Evolutionary conservation across 208 protist species (phyloP).

Genomic region (Leishmania aethiopica): DNA sequence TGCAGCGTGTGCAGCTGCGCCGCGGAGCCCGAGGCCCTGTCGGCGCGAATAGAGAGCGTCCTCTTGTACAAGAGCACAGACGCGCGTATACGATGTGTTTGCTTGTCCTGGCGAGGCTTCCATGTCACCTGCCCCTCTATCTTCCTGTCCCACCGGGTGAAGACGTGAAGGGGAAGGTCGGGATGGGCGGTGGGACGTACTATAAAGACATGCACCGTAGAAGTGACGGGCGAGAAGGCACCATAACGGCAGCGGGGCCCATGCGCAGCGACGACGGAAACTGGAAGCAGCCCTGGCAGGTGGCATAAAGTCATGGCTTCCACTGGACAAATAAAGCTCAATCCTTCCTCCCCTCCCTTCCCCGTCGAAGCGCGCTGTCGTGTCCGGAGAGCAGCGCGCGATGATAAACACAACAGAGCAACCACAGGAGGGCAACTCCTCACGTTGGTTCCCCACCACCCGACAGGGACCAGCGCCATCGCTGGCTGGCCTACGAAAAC

Average conservation of each 20-base stretch:
- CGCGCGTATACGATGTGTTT: background rate
- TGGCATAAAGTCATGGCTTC: background rate
- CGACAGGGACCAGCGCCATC: no score
- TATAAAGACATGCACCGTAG: background rate
- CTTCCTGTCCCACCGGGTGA: background rate
- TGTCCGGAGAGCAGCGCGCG: background rate
- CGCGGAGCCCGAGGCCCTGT: background rate
- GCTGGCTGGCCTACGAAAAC: no score
- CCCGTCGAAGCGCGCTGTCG: no score
- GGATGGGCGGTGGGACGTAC: background rate
- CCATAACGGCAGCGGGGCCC: background rate
- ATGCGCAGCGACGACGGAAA: background rate
- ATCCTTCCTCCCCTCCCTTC: background rate
- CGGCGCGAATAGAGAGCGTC: background rate
- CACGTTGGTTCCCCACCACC: no score
- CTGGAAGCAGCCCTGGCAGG: background rate
- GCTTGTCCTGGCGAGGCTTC: background rate
- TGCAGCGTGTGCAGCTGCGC: background rate
- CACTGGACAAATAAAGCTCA: background rate
- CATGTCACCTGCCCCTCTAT: background rate
- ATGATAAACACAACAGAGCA: background rate
- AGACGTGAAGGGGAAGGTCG: background rate
- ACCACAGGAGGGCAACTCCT: background rate
- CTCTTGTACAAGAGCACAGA: background rate
- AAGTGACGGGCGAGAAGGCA: background rate